Evolutionary conservation across 78 protist genomes (phyloP), one percentile per base, ranked within the genome.

Genomic region (Dictyostelium intermedium): DNA sequence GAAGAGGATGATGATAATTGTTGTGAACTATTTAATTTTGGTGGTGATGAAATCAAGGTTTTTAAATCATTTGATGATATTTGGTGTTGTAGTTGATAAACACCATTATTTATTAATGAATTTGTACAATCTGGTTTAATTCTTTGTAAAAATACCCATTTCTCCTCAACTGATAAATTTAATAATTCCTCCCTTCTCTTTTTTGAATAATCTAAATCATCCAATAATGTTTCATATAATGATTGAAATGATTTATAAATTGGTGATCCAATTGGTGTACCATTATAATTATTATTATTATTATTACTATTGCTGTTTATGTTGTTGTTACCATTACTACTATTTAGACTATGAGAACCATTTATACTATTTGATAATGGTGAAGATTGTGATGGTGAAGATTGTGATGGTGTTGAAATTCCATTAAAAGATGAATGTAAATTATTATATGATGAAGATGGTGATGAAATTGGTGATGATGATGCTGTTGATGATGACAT

Each of bases 101-200:
- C 50, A 56, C 86, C 86, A 82, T 82, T 25, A 63, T n/a, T 63
- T 18, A 89, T 47, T 41, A 89, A 45, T 27, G 89, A 83, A 83
- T 66, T 83, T 20, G 79, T 66, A 69, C 94, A 89, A 80, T 89
- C 94, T 80, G 94, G 94, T 70, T 89, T 89, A 20, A 89, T 43
- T 50, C 60, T 89, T 80, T 89, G 94, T 18, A 89, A 35, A 35
- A 89, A 89, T 23, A 35, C 23, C 94, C 94, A 89, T 80, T 70
- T 89, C 13, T 89, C 94, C 11, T 89, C 94, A 47, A 32, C 72
- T 43, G 87, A 4, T 20, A 78, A 78, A 69, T 69, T 89, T 7
- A 89, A 23, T 34, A 89, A 47, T 20, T 89, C 94, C 11, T 89
- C 85, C 80, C 60, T 89, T 30, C 94, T 11, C 30, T 37, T 78